Evolutionary conservation across 305 asterid genomes (phyloP).

Genomic region (Fraxinus latifolia): DNA sequence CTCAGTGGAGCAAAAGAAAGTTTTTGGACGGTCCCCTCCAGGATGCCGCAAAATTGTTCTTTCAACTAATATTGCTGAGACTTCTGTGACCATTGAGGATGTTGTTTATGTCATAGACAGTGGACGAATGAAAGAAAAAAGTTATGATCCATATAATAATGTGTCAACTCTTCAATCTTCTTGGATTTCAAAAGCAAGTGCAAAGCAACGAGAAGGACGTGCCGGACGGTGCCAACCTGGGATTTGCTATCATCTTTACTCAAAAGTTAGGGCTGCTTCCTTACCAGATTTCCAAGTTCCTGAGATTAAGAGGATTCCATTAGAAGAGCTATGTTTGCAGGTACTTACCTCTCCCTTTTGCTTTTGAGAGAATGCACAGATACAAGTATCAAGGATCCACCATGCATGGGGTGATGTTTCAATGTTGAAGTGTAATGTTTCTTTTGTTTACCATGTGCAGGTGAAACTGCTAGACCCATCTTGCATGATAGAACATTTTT

Average conservation of each 20-base stretch:
- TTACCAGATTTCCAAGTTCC: constrained; percentile 89
- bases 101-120: constrained; percentile 91
- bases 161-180: constrained; percentile 92
- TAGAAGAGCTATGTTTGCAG: constrained; percentile 95
- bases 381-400: not conserved
- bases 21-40: constrained; percentile 55
- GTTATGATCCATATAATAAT: constrained; percentile 82
- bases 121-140: constrained; percentile 93
- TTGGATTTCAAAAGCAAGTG: constrained; percentile 97
- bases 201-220: constrained; percentile 94
- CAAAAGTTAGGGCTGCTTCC: constrained; percentile 72
- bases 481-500: constrained; percentile 76
- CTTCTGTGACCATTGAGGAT: constrained; percentile 91
- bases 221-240: constrained; percentile 98
- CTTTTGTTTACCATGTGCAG: constrained; percentile 37
- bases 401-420: not conserved
- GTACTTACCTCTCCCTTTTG: constrained; percentile 33
- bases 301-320: constrained; percentile 90
- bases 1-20: constrained; percentile 75
- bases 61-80: constrained; percentile 95
- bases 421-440: not conserved
- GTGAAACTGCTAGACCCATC: constrained; percentile 81
- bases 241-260: constrained; percentile 86
- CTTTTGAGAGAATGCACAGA: constrained; percentile 1
- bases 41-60: constrained; percentile 92